Percentiles rank a stretch among this genome's conserved stretches.
These are phyloP conservation scores for Scedosporium dehoogii DNA, from an alignment of 2,329 filamentous ascomycete species.

Conservation along the genomic window DNA sequence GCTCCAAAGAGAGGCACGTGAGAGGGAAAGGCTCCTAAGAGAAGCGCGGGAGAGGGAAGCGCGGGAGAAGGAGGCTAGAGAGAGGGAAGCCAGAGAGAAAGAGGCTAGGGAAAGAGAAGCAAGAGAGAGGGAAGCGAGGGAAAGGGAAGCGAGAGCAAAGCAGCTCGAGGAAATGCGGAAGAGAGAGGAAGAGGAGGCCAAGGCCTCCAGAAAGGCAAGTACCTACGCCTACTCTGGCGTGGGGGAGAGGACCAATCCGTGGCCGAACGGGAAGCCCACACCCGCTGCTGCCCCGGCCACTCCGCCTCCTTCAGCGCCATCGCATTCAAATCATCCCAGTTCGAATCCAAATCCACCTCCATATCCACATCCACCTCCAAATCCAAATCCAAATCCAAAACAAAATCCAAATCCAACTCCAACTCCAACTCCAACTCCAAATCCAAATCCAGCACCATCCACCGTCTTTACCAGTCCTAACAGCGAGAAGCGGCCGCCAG, in stretches of 20 bases:
- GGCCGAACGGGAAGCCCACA: conserved; percentile 50
- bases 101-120: conserved; percentile 31
- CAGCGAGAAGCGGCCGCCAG: conserved; percentile 23
- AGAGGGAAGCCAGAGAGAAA: conserved; percentile 9
- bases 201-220: conserved; percentile 16
- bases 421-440: neutral
- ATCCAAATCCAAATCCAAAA: too few relatives aligned
- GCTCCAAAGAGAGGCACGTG: conserved; percentile 33
- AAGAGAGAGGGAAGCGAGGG: conserved; percentile 21
- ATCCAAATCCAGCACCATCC: conserved; percentile 12
- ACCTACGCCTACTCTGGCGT: conserved; percentile 55
- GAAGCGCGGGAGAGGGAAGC: conserved; percentile 23
- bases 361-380: too few relatives aligned
- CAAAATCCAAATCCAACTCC: too few relatives aligned
- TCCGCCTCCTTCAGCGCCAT: conserved; percentile 18
- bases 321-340: conserved; percentile 5
- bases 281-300: conserved; percentile 19
- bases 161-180: conserved; percentile 14
- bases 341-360: too few relatives aligned
- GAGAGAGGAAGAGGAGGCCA: conserved; percentile 19
- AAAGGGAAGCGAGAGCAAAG: conserved; percentile 13
- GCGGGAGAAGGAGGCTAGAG: conserved; percentile 16
- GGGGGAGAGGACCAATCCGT: conserved; percentile 61
- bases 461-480: conserved; percentile 15
- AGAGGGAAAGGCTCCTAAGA: conserved; percentile 35